A percentile compares a stretch with the other conserved stretches of the same genome.
Evolutionary conservation across 768 basidiomycete genomes (phyloP).

Genomic region (Suillus fuscotomentosus): DNA sequence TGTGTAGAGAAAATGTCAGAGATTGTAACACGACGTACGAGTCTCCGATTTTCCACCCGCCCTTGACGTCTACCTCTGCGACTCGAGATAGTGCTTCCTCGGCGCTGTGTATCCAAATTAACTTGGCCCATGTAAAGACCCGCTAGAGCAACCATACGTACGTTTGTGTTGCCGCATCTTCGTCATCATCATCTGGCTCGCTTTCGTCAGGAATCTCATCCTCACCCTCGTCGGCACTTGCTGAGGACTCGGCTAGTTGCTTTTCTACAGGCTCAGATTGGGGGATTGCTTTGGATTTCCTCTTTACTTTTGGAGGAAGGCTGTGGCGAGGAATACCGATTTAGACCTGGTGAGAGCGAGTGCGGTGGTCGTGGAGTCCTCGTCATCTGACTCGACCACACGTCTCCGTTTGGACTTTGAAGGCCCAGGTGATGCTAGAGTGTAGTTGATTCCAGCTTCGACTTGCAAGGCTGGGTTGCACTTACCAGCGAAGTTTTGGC

Average conservation of each 20-base stretch:
- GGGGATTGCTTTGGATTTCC: slow-evolving; percentile 17
- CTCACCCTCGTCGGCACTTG: slow-evolving; percentile 38
- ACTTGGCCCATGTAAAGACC: neutral
- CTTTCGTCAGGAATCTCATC: slow-evolving; percentile 39
- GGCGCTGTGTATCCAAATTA: slow-evolving; percentile 39
- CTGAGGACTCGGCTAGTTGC: slow-evolving; percentile 30
- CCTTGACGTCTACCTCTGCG: slow-evolving; percentile 71
- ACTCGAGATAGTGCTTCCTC: slow-evolving; percentile 61
- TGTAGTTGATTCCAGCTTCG: slow-evolving; percentile 1
- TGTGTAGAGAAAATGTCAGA: neutral
- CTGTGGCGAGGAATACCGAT: slow-evolving; percentile 1
- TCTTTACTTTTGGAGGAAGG: slow-evolving; percentile 13
- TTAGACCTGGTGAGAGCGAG: slow-evolving; percentile 1
- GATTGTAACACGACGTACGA: slow-evolving; percentile 53
- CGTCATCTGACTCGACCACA: slow-evolving; percentile 56
- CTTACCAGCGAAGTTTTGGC: slow-evolving; percentile 18
- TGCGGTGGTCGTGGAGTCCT: slow-evolving; percentile 23
- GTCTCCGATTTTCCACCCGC: slow-evolving; percentile 82
- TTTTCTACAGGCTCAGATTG: slow-evolving; percentile 24
- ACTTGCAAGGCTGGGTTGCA: slow-evolving; percentile 10
- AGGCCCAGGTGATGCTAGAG: slow-evolving; percentile 21
- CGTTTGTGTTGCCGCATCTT: slow-evolving; percentile 62
- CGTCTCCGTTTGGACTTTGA: slow-evolving; percentile 49
- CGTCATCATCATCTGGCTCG: slow-evolving; percentile 43
- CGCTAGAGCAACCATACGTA: slow-evolving; percentile 28